Evolutionary conservation across 108 stramenopile genomes (phyloP).

Genomic region (Bacterosira constricta): DNA sequence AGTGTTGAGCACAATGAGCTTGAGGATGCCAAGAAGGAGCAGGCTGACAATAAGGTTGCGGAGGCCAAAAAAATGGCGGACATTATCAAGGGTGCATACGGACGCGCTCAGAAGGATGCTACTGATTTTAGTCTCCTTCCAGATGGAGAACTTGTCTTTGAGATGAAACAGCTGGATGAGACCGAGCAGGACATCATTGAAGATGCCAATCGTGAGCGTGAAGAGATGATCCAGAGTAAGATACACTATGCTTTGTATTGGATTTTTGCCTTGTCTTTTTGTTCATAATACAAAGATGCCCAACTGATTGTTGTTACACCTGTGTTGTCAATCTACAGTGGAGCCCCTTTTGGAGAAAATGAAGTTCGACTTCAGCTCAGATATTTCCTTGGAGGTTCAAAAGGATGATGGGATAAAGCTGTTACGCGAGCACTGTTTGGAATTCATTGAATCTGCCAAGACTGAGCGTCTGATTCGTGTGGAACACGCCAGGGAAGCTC

Average conservation of each 20-base stretch:
- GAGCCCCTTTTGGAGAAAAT: constrained; percentile 42
- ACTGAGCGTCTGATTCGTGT: constrained; percentile 32
- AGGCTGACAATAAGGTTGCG: constrained; percentile 20
- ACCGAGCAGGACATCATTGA: constrained; percentile 32
- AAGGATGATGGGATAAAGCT: constrained; percentile 13
- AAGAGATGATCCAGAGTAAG: constrained; percentile 30
- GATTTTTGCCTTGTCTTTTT: background rate
- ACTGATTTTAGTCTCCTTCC: constrained; percentile 33
- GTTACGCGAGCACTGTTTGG: constrained; percentile 29
- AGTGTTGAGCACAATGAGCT: constrained; percentile 3
- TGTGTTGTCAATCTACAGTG: constrained; percentile 5
- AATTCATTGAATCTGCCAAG: constrained; percentile 24
- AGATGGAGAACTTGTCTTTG: constrained; percentile 35
- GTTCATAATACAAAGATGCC: too few relatives aligned
- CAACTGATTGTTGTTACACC: background rate
- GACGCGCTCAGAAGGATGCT: constrained; percentile 36
- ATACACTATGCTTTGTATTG: background rate
- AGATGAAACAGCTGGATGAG: constrained; percentile 47
- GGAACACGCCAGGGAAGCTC: constrained; percentile 23
- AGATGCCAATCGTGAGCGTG: constrained; percentile 30
- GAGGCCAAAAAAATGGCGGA: constrained; percentile 31
- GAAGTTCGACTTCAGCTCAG: constrained; percentile 24
- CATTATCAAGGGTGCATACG: constrained; percentile 28
- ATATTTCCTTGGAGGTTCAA: constrained; percentile 27
- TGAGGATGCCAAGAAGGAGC: constrained; percentile 9